Evolutionary conservation across 371 early-diverging fungal species (phyloP).

Genomic region (Rhizopus stolonifer): DNA sequence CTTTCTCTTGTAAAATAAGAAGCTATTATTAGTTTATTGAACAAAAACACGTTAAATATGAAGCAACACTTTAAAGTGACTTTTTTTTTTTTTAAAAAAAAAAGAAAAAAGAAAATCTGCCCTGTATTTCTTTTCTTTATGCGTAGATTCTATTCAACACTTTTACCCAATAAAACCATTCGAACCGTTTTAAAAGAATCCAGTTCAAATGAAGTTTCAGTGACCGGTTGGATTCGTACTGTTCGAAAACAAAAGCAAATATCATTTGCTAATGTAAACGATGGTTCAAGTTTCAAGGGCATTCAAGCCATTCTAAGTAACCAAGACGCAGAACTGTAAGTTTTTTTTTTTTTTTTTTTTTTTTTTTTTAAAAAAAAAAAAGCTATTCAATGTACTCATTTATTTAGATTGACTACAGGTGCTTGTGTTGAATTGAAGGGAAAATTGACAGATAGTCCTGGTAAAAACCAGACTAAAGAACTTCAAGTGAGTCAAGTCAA

Average conservation of each 20-base stretch:
- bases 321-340: constrained; percentile 53
- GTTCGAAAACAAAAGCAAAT: constrained; percentile 78
- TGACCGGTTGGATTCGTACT: constrained; percentile 84
- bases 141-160: constrained; percentile 9
- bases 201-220: constrained; percentile 20
- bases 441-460: constrained; percentile 62
- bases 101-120: no score
- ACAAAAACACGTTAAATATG: not conserved
- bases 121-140: not conserved
- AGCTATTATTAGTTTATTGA: constrained; percentile 6
- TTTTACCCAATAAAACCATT: constrained; percentile 24
- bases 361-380: not conserved
- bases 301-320: constrained; percentile 71
- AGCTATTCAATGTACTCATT: not conserved
- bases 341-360: no score
- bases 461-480: constrained; percentile 74
- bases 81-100: no score
- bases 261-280: constrained; percentile 74
- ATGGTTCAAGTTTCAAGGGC: constrained; percentile 72
- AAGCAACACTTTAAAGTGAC: not conserved
- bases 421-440: constrained; percentile 72
- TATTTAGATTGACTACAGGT: constrained; percentile 65
- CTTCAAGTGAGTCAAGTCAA: constrained; percentile 59
- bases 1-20: no score
- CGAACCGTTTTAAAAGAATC: constrained; percentile 12